phyloP scores from a whole-genome alignment of 345 rosid genomes.

The Hibiscus tridactylites region DNA sequence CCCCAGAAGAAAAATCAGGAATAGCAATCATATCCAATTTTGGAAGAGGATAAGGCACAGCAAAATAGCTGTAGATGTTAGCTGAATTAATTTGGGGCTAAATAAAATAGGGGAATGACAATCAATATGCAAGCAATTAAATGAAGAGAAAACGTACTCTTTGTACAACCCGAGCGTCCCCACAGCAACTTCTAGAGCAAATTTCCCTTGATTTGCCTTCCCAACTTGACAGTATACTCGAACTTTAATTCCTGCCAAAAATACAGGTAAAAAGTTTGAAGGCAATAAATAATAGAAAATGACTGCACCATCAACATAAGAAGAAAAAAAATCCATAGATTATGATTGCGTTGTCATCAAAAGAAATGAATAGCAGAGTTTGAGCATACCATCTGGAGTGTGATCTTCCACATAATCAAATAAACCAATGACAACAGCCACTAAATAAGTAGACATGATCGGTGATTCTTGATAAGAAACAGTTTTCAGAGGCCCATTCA shows the following conservation, averaged over 20 bases:
- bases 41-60: constrained; percentile 81
- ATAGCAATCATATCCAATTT: constrained; percentile 97
- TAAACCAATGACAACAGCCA: constrained; percentile 84
- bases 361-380: neutral
- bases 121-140: neutral
- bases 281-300: neutral
- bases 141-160: constrained; percentile 46
- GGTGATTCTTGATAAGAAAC: constrained; percentile 85
- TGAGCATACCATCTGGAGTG: constrained; percentile 68
- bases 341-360: neutral
- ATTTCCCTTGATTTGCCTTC: constrained; percentile 78
- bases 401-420: constrained; percentile 89
- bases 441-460: constrained; percentile 96
- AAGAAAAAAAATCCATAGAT: neutral
- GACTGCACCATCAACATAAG: neutral
- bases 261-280: neutral
- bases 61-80: constrained; percentile 62
- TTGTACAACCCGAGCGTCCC: constrained; percentile 80
- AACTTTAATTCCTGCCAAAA: constrained; percentile 61
- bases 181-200: constrained; percentile 85
- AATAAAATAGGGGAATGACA: neutral
- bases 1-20: constrained; percentile 98
- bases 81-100: constrained; percentile 5
- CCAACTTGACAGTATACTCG: constrained; percentile 93
- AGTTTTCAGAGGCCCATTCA: constrained; percentile 54